A percentile compares a stretch with the other conserved stretches of the same genome.
Conservation (phyloP, 371 early-diverging fungal species). For the Lichtheimia ramosa region DNA sequence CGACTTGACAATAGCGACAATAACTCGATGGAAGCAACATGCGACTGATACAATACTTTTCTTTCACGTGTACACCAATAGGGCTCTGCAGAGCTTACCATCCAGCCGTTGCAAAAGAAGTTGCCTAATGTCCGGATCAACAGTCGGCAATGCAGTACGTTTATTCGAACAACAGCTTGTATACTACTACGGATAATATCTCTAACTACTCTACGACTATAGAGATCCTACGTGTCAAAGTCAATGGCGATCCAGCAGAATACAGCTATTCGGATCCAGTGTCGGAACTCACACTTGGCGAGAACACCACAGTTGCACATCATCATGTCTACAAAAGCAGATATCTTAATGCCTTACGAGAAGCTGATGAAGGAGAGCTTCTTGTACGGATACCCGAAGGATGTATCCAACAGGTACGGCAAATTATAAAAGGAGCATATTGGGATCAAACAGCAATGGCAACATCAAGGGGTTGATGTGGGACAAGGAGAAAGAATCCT, state of each 20-base stretch:
- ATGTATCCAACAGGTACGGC: slow-evolving; percentile 39
- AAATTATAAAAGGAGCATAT: not conserved
- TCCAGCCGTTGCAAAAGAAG: slow-evolving; percentile 55
- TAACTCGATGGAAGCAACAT: not conserved
- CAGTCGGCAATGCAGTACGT: slow-evolving; percentile 65
- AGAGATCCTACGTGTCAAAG: slow-evolving; percentile 7
- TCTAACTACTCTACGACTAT: not conserved
- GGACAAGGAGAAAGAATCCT: not conserved
- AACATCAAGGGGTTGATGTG: not conserved
- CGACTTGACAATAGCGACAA: not conserved
- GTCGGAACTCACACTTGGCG: slow-evolving; percentile 43
- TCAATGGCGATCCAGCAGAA: slow-evolving; percentile 56
- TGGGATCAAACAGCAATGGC: not conserved
- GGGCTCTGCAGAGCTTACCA: slow-evolving; percentile 66
- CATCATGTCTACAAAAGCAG: slow-evolving; percentile 62
- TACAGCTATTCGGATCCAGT: slow-evolving; percentile 57
- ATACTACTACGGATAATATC: not conserved
- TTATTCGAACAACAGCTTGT: slow-evolving; percentile 32
- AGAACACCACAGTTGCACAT: slow-evolving; percentile 54
- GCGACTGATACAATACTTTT: not conserved
- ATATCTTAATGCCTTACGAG: slow-evolving; percentile 58
- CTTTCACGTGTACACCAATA: slow-evolving; percentile 21
- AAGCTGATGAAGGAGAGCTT: slow-evolving; percentile 71
- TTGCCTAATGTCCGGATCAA: slow-evolving; percentile 54
- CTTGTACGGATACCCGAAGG: slow-evolving; percentile 58